Evolutionary conservation across 2,329 filamentous ascomycete species (phyloP).

Genomic region (Coniochaeta ligniaria): DNA sequence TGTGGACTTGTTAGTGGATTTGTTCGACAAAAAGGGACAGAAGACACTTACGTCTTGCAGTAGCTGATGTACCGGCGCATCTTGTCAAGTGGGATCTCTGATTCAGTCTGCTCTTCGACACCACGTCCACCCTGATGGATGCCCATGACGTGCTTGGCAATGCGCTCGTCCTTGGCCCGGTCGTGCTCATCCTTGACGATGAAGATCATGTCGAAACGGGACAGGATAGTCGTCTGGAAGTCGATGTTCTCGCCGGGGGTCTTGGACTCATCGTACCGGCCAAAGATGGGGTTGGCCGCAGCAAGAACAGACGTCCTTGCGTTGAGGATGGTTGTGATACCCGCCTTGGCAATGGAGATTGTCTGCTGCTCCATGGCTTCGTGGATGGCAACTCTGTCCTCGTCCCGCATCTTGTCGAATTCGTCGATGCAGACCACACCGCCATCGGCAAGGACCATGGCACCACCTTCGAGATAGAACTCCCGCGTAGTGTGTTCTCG

Average conservation of each 20-base stretch:
- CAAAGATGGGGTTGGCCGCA: slow-evolving; percentile 95
- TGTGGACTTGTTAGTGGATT: slow-evolving; percentile 30
- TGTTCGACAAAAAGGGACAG: neutral
- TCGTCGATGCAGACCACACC: slow-evolving; percentile 98
- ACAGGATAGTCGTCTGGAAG: slow-evolving; percentile 96
- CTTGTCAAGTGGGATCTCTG: slow-evolving; percentile 89
- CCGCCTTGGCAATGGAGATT: slow-evolving; percentile 96
- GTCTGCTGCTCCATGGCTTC: slow-evolving; percentile 99
- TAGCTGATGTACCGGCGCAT: slow-evolving; percentile 98
- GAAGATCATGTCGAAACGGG: slow-evolving; percentile 99
- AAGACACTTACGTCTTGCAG: slow-evolving; percentile 73
- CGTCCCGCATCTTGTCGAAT: slow-evolving; percentile 99
- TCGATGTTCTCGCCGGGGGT: slow-evolving; percentile 97
- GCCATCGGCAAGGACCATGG: slow-evolving; percentile 95
- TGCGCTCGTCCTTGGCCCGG: slow-evolving; percentile 79
- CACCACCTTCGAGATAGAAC: slow-evolving; percentile 96
- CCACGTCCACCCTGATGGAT: slow-evolving; percentile 91
- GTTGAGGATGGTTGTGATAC: slow-evolving; percentile 97
- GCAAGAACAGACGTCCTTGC: slow-evolving; percentile 91
- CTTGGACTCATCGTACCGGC: slow-evolving; percentile 96
- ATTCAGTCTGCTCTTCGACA: slow-evolving; percentile 70
- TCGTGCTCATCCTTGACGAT: slow-evolving; percentile 96
- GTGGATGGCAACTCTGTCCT: slow-evolving; percentile 95
- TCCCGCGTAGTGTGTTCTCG: slow-evolving; percentile 86
- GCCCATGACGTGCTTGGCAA: slow-evolving; percentile 94